Evolutionary conservation across 2,329 filamentous ascomycete species (phyloP), one percentile per base, ranked within the genome.

Genomic region (Colletotrichum chrysophilum): DNA sequence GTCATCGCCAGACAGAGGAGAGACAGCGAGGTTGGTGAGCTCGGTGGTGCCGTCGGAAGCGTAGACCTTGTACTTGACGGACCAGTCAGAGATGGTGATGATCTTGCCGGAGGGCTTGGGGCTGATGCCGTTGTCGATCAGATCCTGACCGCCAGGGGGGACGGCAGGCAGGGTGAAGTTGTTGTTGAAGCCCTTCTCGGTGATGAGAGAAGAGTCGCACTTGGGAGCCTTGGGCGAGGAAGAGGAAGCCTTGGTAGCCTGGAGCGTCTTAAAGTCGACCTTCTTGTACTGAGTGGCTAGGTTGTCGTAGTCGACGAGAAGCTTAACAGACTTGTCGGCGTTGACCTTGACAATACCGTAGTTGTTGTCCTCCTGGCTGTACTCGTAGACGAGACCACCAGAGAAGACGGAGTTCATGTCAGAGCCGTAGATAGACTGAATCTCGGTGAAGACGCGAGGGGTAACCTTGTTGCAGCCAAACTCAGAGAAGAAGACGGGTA

Each of bases 401-500:
- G 92, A 93, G 81, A 96, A 92, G 72, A 91, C 87, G 21, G 87
- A 83, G 14, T 85, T 93, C 93, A 96, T 96, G 78, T 95, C 80
- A 52, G 88, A 80, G 72, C 94, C 90, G 84, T 96, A 96, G 78
- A 97, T 92, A 77, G 92, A 88, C 71, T 87, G 88, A 14, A 95
- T 93, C 85, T 97, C 95, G 78, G 94, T 93, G 86, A 96, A 97
- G 79, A 92, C 85, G 79, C 95, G 93, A 16, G 94, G 93, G n/a
- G 86, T 83, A 16, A 92, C 91, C 48, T 89, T 87, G 87, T 96
- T 96, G 91, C 95, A 96, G 76, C 95, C 95, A 80, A 89, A 94
- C 82, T 97, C 95, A 78, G 93, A 95, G 88, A 95, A 96, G 89
- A 96, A 96, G 80, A 96, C 89, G 36, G 94, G 94, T 48, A 96